Evolutionary conservation across 441 rosid genomes (phyloP), one percentile per base, ranked within the genome.

Genomic region (Pelargonium cotyledonis): DNA sequence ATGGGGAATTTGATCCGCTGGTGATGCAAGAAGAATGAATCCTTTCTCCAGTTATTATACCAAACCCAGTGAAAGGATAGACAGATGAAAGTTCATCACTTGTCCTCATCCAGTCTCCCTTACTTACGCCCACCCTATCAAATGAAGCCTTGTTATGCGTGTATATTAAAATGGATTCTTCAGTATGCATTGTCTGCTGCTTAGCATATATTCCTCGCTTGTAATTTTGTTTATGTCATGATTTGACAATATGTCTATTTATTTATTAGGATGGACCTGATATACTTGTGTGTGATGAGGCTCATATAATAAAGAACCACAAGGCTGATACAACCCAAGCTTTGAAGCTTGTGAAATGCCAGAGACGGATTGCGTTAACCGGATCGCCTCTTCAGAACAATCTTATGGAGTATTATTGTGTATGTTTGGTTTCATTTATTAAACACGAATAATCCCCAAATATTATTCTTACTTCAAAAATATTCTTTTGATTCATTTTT

Each of bases 381-480:
- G 99, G 99, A 65, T 96, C 99, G 67, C 99, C 99, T 76, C 96
- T 96, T 73, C 99, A 96, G 80, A 96, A 96, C 85, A 96, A 96
- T 84, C 91, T 93, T 71, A 96, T 96, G 99, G 99, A 96, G 76
- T 96, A 96, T 81, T 96, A 91, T 68, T 93, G 99, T 77, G 98
- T 96, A 87, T 79, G 99, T 80, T 78, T 72, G 31, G 31, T 26
- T 26, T 2, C 31, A 26, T 1, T 26, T 26, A 26, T 26, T 26
- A 26, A 26, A 26, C 31, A 26, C 31, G 31, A 26, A 26, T 26
- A 26, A 26, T 26, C 3, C 31, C 31, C 31, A 26, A 26, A 26
- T 26, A 26, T 26, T 26, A 26, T 26, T 26, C 3, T 26, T 26
- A 26, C 31, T 26, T 26, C 31, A 19, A 51, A 51, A 51, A n/a